These are phyloP conservation scores for Trichophyton verrucosum DNA, from an alignment of 2,329 filamentous ascomycete species.

Conservation along the genomic window DNA sequence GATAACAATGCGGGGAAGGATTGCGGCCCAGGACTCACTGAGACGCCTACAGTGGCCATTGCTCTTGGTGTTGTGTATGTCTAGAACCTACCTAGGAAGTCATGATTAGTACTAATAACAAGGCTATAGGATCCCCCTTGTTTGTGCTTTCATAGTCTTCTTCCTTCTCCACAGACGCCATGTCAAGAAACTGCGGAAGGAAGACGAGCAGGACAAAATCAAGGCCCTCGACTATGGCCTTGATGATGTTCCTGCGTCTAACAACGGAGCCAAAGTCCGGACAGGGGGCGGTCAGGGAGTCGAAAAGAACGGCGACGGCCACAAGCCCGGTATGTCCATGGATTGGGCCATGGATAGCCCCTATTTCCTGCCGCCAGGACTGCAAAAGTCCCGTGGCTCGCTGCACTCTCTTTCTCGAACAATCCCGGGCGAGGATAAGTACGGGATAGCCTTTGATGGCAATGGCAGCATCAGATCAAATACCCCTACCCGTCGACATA, in stretches of 20 bases:
- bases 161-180: conserved; percentile 70
- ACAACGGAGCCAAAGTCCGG: conserved; percentile 44
- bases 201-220: conserved; percentile 78
- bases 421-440: conserved; percentile 66
- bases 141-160: conserved; percentile 53
- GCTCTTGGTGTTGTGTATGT: conserved; percentile 59
- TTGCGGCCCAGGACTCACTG: conserved; percentile 46
- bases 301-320: conserved; percentile 26
- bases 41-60: conserved; percentile 52
- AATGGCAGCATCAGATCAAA: conserved; percentile 28
- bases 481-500: conserved; percentile 19
- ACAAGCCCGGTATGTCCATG: conserved; percentile 43
- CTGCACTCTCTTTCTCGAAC: conserved; percentile 72
- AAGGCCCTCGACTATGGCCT: conserved; percentile 88
- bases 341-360: conserved; percentile 58
- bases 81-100: background rate
- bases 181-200: conserved; percentile 54
- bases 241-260: conserved; percentile 37
- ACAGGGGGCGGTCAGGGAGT: background rate
- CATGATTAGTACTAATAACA: conserved; percentile 16
- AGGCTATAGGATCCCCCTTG: conserved; percentile 58
- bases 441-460: conserved; percentile 53
- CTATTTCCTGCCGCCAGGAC: conserved; percentile 77
- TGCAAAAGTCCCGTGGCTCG: conserved; percentile 72
- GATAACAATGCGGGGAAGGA: conserved; percentile 30